These are phyloP conservation scores for Plasmopara muralis DNA, from an alignment of 352 stramenopile species.

Conservation along the genomic window DNA sequence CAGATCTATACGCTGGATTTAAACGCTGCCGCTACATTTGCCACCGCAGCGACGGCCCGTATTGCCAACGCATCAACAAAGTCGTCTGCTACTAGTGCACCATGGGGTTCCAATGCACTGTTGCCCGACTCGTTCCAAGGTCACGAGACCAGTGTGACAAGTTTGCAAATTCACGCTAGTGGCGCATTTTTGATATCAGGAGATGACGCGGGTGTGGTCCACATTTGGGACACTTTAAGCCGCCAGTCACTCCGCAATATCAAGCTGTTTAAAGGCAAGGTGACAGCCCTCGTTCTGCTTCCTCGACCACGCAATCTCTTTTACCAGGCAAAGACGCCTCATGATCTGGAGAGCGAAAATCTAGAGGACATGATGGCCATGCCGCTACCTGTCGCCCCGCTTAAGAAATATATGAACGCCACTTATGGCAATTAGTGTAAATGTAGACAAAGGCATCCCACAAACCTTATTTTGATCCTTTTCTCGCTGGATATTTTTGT, in stretches of 20 bases:
- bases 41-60: slow-evolving; percentile 47
- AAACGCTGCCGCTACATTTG: slow-evolving; percentile 44
- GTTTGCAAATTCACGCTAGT: slow-evolving; percentile 48
- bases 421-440: slow-evolving; percentile 20
- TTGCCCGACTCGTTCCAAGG: slow-evolving; percentile 55
- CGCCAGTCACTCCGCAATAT: slow-evolving; percentile 60
- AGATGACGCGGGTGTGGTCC: slow-evolving; percentile 49
- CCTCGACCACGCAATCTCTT: slow-evolving; percentile 51
- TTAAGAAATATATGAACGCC: slow-evolving; percentile 75
- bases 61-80: slow-evolving; percentile 30
- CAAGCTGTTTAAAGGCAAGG: slow-evolving; percentile 58
- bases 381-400: slow-evolving; percentile 51
- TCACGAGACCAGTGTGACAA: slow-evolving; percentile 53
- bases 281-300: slow-evolving; percentile 48
- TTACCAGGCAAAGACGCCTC: slow-evolving; percentile 40
- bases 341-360: slow-evolving; percentile 22
- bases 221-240: slow-evolving; percentile 61
- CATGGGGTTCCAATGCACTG: slow-evolving; percentile 39
- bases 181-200: slow-evolving; percentile 56
- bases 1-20: slow-evolving; percentile 67
- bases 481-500: slow-evolving; percentile 12
- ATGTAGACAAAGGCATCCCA: slow-evolving; percentile 20
- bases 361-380: slow-evolving; percentile 26
- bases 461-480: slow-evolving; percentile 1
- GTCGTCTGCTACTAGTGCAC: slow-evolving; percentile 12